Evolutionary conservation across 2,329 filamentous ascomycete genomes (phyloP).

Genomic region (Fusarium robinianum): DNA sequence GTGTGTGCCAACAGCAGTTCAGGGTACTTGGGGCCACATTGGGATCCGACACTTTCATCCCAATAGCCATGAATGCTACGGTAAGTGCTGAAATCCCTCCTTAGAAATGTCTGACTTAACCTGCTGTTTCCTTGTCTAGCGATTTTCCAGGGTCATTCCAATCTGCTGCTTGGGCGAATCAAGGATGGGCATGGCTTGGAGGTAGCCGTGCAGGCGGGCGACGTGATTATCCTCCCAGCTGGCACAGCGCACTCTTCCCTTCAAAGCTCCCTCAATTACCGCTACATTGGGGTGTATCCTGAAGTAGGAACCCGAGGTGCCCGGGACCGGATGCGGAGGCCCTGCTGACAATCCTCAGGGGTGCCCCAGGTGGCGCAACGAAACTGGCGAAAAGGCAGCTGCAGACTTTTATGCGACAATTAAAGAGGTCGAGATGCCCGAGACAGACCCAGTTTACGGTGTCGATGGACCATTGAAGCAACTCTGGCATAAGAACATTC

Average conservation of each 20-base stretch:
- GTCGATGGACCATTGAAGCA: conserved; percentile 15
- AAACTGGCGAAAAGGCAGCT: conserved; percentile 18
- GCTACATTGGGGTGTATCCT: conserved; percentile 32
- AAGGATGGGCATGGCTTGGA: conserved; percentile 19
- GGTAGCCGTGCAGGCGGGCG: conserved; percentile 23
- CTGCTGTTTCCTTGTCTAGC: conserved; percentile 7
- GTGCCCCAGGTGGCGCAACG: conserved; percentile 25
- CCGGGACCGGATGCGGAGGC: neutral
- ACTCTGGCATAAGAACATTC: conserved; percentile 12
- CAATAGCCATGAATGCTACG: conserved; percentile 34
- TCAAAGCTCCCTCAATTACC: conserved; percentile 26
- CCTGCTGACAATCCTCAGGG: conserved; percentile 5
- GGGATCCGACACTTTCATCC: conserved; percentile 32
- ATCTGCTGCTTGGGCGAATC: conserved; percentile 26
- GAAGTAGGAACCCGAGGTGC: conserved; percentile 1
- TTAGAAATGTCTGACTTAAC: neutral
- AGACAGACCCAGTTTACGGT: conserved; percentile 24
- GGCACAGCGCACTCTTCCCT: conserved; percentile 28
- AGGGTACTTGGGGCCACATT: conserved; percentile 32
- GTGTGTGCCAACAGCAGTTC: neutral
- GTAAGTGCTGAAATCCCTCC: too few relatives aligned
- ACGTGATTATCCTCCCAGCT: conserved; percentile 30
- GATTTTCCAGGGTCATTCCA: conserved; percentile 30
- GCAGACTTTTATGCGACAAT: conserved; percentile 15
- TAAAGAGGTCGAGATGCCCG: conserved; percentile 19